Evolutionary conservation across 2,329 filamentous ascomycete species (phyloP).

Genomic region (Phialophora chinensis): DNA sequence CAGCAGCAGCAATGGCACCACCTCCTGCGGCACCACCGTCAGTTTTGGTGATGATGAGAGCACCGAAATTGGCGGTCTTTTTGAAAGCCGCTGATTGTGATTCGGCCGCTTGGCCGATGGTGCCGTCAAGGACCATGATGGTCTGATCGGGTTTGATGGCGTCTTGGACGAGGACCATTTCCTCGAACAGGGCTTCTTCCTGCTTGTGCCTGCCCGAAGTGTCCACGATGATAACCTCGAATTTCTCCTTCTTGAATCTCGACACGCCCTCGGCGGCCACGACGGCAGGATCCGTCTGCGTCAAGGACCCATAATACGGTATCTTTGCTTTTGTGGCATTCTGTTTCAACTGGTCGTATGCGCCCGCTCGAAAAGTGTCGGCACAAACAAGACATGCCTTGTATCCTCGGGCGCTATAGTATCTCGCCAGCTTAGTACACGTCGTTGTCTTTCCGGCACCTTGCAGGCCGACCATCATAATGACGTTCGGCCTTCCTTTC

Average conservation of each 20-base stretch:
- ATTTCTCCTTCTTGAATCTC: slow-evolving; percentile 98
- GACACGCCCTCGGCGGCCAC: slow-evolving; percentile 96
- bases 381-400: slow-evolving; percentile 93
- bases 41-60: slow-evolving; percentile 98
- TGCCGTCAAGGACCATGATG: slow-evolving; percentile 96
- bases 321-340: slow-evolving; percentile 99
- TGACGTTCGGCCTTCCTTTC: slow-evolving; percentile 94
- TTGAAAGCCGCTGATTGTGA: slow-evolving; percentile 96
- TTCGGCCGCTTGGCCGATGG: slow-evolving; percentile 95
- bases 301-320: slow-evolving; percentile 95
- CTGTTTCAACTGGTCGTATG: slow-evolving; percentile 98
- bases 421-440: slow-evolving; percentile 93
- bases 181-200: slow-evolving; percentile 91
- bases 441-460: slow-evolving; percentile 98
- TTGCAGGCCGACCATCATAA: slow-evolving; percentile 99
- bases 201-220: slow-evolving; percentile 94
- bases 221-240: slow-evolving; percentile 98
- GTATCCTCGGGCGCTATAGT: slow-evolving; percentile 94
- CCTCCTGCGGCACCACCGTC: slow-evolving; percentile 94
- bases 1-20: slow-evolving; percentile 96
- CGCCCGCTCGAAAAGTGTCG: slow-evolving; percentile 97
- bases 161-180: slow-evolving; percentile 95
- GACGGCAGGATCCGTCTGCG: slow-evolving; percentile 91
- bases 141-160: slow-evolving; percentile 94
- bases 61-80: slow-evolving; percentile 92